Evolutionary conservation across 2,329 filamentous ascomycete species (phyloP).

Genomic region (Diplodia scrobiculata): DNA sequence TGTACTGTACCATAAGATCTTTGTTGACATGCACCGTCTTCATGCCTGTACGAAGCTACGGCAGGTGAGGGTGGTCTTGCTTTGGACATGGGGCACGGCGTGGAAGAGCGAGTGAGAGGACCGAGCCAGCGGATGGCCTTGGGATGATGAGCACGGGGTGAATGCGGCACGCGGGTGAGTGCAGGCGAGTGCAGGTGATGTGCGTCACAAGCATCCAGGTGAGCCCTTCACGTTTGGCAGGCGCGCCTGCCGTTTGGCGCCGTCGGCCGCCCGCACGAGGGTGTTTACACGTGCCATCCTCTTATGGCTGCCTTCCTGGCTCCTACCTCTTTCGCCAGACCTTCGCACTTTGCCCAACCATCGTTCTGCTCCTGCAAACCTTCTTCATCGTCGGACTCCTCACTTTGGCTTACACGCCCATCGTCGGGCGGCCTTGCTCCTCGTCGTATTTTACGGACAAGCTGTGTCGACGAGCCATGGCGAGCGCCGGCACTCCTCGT

Average conservation of each 20-base stretch:
- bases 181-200: neutral
- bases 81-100: too few species aligned
- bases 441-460: neutral
- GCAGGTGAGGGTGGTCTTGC: too few species aligned
- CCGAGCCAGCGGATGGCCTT: too few species aligned
- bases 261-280: neutral
- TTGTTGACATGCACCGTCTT: too few species aligned
- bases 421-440: neutral
- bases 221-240: neutral
- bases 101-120: too few species aligned
- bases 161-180: neutral
- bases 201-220: too few species aligned
- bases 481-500: slow-evolving; percentile 7
- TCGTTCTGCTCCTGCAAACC: neutral
- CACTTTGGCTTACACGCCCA: neutral
- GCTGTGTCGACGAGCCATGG: slow-evolving; percentile 2
- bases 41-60: too few species aligned
- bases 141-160: too few species aligned
- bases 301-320: too few species aligned
- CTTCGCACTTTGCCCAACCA: neutral
- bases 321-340: neutral
- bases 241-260: slow-evolving; percentile 7
- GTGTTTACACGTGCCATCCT: neutral
- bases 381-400: neutral
- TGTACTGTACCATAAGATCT: too few species aligned